phyloP scores from a whole-genome alignment of 2,329 filamentous ascomycete genomes.

The Colletotrichum phormii region DNA sequence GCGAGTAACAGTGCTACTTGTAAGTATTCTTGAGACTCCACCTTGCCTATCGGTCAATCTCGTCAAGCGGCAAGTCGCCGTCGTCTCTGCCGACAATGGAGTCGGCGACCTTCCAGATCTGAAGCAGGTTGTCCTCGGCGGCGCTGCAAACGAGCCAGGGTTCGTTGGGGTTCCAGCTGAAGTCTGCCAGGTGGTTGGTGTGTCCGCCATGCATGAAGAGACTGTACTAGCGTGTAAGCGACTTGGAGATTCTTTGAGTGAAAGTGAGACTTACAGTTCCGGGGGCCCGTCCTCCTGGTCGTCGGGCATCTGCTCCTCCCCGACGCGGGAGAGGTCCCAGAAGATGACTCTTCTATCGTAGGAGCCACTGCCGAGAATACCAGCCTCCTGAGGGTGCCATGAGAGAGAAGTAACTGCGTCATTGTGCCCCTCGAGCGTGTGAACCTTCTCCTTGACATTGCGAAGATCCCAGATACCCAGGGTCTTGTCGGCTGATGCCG shows the following conservation, averaged over 20 bases:
- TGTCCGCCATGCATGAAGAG: constrained; percentile 99
- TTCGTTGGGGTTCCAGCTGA: constrained; percentile 97
- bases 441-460: constrained; percentile 89
- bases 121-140: constrained; percentile 95
- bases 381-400: constrained; percentile 93
- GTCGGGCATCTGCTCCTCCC: constrained; percentile 94
- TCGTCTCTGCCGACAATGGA: constrained; percentile 84
- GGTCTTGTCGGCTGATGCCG: constrained; percentile 94
- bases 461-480: constrained; percentile 96
- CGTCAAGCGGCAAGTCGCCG: constrained; percentile 79
- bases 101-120: constrained; percentile 91
- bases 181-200: constrained; percentile 96
- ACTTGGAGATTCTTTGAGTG: not conserved
- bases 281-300: constrained; percentile 95
- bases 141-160: constrained; percentile 97
- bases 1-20: constrained; percentile 5
- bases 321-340: constrained; percentile 93
- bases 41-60: constrained; percentile 72
- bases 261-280: constrained; percentile 73
- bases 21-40: constrained; percentile 29
- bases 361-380: constrained; percentile 89
- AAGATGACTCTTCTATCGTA: constrained; percentile 95
- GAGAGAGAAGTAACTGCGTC: constrained; percentile 92
- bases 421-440: constrained; percentile 88
- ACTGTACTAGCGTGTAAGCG: constrained; percentile 55